These are phyloP conservation scores for Sugiyamaella americana DNA, from an alignment of 805 yeast species.

Conservation along the genomic window DNA sequence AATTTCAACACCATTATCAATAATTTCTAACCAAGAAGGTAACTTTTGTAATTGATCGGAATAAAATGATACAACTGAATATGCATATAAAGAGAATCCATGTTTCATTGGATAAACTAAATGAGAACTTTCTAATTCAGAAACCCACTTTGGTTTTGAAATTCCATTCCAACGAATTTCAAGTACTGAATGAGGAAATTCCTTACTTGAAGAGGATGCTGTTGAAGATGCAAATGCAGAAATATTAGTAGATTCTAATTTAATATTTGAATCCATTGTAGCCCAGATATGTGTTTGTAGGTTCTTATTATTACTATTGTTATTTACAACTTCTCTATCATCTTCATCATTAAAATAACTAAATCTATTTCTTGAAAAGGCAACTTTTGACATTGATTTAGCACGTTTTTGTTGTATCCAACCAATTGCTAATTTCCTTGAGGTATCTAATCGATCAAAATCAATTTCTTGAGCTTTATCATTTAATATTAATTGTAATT, in stretches of 20 bases:
- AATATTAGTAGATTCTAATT: conserved; percentile 12
- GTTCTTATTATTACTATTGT: conserved; percentile 3
- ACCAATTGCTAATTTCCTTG: conserved; percentile 31
- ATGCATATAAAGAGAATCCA: conserved; percentile 33
- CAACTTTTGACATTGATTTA: conserved; percentile 23
- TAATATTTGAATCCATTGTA: conserved; percentile 29
- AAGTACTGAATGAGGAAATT: conserved; percentile 46
- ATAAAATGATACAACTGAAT: conserved; percentile 31
- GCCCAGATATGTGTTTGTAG: conserved; percentile 32
- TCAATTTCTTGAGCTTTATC: conserved; percentile 10
- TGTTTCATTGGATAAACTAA: conserved; percentile 42
- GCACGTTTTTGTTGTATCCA: conserved; percentile 32
- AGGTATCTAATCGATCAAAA: conserved; percentile 11
- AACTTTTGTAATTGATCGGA: conserved; percentile 28
- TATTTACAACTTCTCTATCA: background rate
- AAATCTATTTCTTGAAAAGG: conserved; percentile 26
- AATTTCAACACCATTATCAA: conserved; percentile 37
- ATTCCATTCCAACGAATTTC: conserved; percentile 42
- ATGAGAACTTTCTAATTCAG: conserved; percentile 40
- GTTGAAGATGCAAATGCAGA: conserved; percentile 3
- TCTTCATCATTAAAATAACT: conserved; percentile 8
- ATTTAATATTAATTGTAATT: conserved; percentile 5
- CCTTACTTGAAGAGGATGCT: conserved; percentile 3
- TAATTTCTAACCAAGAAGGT: conserved; percentile 38
- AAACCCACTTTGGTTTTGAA: conserved; percentile 34